Evolutionary conservation across 192 early-diverging fungal genomes (phyloP).

Genomic region (Coemansia sp.): DNA sequence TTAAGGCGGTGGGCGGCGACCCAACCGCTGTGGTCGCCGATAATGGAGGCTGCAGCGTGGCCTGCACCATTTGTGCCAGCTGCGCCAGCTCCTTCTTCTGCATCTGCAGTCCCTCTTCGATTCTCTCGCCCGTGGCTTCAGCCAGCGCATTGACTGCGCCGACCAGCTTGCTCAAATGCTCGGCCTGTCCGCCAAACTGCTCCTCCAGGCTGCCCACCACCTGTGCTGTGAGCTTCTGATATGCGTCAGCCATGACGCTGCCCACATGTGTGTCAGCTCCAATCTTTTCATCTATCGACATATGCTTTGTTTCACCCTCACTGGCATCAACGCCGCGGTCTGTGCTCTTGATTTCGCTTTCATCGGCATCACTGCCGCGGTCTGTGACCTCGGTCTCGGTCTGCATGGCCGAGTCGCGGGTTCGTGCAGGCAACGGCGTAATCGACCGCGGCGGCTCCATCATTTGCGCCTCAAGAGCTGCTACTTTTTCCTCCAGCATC

Average conservation of each 20-base stretch:
- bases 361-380: not conserved
- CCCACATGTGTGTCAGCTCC: not conserved
- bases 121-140: constrained; percentile 6
- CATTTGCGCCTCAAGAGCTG: constrained; percentile 22
- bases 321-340: not conserved
- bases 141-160: constrained; percentile 25
- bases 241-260: constrained; percentile 13
- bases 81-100: constrained; percentile 29
- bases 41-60: constrained; percentile 4
- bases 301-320: not conserved
- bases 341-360: not conserved
- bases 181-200: constrained; percentile 27
- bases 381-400: constrained; percentile 3
- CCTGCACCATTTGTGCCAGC: constrained; percentile 22
- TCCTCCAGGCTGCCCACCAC: constrained; percentile 19
- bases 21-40: constrained; percentile 3
- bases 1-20: constrained; percentile 1
- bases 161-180: constrained; percentile 22
- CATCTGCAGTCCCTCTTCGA: constrained; percentile 26
- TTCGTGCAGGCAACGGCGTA: constrained; percentile 14
- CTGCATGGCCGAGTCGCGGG: constrained; percentile 39
- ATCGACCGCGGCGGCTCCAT: constrained; percentile 14
- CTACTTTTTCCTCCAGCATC: constrained; percentile 17
- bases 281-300: not conserved
- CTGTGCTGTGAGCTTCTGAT: constrained; percentile 15